Base-by-base conservation (phyloP, 108 stramenopile species). In the Licmophora abbreviata region DNA sequence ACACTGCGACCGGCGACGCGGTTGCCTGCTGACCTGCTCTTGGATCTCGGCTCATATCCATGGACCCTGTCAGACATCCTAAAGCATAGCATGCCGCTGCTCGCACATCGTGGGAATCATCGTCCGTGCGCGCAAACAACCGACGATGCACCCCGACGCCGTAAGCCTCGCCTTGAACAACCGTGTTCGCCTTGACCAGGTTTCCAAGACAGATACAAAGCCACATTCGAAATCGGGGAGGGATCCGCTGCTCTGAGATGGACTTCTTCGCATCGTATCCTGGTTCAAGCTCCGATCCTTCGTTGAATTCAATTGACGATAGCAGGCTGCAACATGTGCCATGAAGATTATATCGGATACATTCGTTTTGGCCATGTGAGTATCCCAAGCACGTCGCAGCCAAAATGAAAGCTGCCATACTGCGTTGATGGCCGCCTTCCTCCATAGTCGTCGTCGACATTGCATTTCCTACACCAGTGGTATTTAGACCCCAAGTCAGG, bases 51-150 rank as follows among this genome's bases (percentile, higher is more conserved):
- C n/a, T n/a, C n/a, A n/a, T n/a, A n/a, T n/a, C n/a, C n/a, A n/a
- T n/a, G n/a, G 66, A 50, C 10, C 83, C 63, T 54, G 80, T 58
- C 20, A 92, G 56, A 38, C 69, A 83, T n/a, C 79, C 82, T 22
- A 95, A 56, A 29, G 96, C 92, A 66, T 88, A 94, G 18, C 81
- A 82, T 41, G 87, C 84, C 10, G 88, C 81, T 15, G 92, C 81
- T 34, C 96, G 56, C 15, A 95, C 92, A 51, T 74, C 73, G 14
- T 80, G 51, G 41, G 76, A 54, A 30, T 55, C 43, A 47, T 90
- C 85, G n/a, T 65, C 37, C 17, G 88, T 53, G 17, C 80, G 59
- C 4, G 66, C 49, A 27, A 88, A 54, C 3, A 93, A 63, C 2
- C 74, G 68, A 18, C 56, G 34, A 59, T 97, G 96, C 5, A 78